These are phyloP conservation scores for Saxispiralis lemnorum DNA, from an alignment of 495 filamentous ascomycete genomes.

Conservation along the genomic window DNA sequence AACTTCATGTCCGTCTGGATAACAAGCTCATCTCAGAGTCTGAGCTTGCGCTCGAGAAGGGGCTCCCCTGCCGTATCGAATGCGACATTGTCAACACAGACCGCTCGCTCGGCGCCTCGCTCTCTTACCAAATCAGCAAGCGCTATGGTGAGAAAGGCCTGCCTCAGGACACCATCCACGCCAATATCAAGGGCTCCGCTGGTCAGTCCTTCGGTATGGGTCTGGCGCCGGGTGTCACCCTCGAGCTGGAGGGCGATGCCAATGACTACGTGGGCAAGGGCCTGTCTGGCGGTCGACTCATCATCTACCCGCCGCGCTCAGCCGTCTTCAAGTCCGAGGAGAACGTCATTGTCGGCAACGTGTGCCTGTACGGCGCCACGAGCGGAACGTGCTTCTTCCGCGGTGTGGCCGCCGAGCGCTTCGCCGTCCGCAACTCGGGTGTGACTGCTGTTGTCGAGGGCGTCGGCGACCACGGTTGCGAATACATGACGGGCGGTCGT, in stretches of 20 bases:
- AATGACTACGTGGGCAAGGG: conserved; percentile 99
- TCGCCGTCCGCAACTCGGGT: conserved; percentile 95
- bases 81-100: conserved; percentile 98
- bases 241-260: conserved; percentile 92
- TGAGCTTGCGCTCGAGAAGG: conserved; percentile 90
- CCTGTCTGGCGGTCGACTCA: conserved; percentile 84
- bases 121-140: conserved; percentile 93
- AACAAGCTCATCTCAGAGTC: conserved; percentile 98
- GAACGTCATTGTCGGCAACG: conserved; percentile 91
- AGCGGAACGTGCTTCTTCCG: conserved; percentile 93
- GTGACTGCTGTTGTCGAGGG: conserved; percentile 94
- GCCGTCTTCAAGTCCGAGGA: conserved; percentile 96
- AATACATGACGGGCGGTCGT: conserved; percentile 99
- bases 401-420: conserved; percentile 90
- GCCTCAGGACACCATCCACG: conserved; percentile 88
- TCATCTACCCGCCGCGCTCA: conserved; percentile 86
- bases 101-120: conserved; percentile 79
- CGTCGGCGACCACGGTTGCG: conserved; percentile 92
- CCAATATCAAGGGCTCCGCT: conserved; percentile 95
- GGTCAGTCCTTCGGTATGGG: conserved; percentile 96
- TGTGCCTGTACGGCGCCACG: conserved; percentile 94
- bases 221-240: conserved; percentile 83
- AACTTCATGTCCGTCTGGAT: conserved; percentile 81
- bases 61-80: conserved; percentile 84
- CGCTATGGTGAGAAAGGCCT: conserved; percentile 79